These are phyloP conservation scores for Viola pubescens DNA, from an alignment of 441 rosid species.

Conservation along the genomic window DNA sequence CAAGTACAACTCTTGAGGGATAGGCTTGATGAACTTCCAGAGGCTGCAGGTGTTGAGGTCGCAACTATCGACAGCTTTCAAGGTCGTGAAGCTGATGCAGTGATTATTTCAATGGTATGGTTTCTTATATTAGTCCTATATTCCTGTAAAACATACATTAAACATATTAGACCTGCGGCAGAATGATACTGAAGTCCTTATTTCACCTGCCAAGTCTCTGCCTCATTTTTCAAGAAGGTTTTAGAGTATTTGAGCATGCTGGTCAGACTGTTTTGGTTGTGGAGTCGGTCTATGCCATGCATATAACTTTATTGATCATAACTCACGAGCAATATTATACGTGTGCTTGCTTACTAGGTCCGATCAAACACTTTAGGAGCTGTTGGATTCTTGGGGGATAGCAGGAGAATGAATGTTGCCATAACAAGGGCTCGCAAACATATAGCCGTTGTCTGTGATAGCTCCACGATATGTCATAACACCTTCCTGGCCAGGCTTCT, in stretches of 20 bases:
- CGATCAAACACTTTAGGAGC: constrained; percentile 91
- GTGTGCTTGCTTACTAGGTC: constrained; percentile 38
- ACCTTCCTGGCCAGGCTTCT: constrained; percentile 81
- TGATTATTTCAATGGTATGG: constrained; percentile 90
- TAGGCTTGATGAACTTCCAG: constrained; percentile 75
- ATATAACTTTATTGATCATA: background rate
- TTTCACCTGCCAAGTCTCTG: too few relatives aligned
- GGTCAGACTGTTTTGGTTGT: too few relatives aligned
- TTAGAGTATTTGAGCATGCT: too few relatives aligned
- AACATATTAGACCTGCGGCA: too few relatives aligned
- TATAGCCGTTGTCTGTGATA: constrained; percentile 87
- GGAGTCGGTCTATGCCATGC: background rate
- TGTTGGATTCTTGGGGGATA: constrained; percentile 91
- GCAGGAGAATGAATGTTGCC: constrained; percentile 90
- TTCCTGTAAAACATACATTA: too few relatives aligned
- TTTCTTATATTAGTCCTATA: background rate
- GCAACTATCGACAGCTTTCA: constrained; percentile 98
- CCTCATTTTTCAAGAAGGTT: too few relatives aligned
- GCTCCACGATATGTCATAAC: constrained; percentile 92
- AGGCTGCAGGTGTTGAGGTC: constrained; percentile 79
- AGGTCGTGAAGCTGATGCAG: constrained; percentile 97
- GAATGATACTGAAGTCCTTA: too few relatives aligned
- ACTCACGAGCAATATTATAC: background rate
- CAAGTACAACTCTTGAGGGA: constrained; percentile 93
- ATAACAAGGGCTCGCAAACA: constrained; percentile 88